Percentiles rank a stretch among this genome's conserved stretches.
phyloP scores from a whole-genome alignment of 768 basidiomycete genomes.

The Tubosaeta sp. region DNA sequence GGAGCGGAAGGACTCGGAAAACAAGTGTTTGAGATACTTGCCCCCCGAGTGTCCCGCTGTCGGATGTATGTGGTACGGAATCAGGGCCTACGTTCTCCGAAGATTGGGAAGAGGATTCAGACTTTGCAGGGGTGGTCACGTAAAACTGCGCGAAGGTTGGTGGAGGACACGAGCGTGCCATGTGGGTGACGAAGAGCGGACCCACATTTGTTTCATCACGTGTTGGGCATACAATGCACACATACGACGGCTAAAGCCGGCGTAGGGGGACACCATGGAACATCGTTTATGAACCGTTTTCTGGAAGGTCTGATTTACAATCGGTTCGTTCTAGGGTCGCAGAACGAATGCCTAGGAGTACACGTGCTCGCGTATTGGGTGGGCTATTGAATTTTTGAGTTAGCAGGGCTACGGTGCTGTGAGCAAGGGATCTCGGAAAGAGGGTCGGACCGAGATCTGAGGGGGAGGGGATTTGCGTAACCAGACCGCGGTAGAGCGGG shows the following conservation, averaged over 20 bases:
- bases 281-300: neutral
- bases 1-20: neutral
- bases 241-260: neutral
- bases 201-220: neutral
- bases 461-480: neutral
- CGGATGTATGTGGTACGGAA: neutral
- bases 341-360: neutral
- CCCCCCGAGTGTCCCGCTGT: neutral
- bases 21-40: neutral
- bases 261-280: neutral
- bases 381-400: neutral
- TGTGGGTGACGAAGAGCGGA: neutral
- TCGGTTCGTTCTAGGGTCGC: neutral
- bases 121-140: neutral
- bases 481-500: neutral
- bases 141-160: neutral
- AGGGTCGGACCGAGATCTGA: neutral
- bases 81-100: neutral
- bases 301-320: constrained; percentile 6
- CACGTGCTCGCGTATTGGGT: neutral
- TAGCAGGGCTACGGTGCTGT: neutral
- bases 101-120: neutral
- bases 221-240: neutral
- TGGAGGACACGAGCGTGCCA: neutral
- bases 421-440: neutral